Percentiles rank a stretch among this genome's conserved stretches.
phyloP scores from a whole-genome alignment of 1,139 yeast species.

The Blastobotrys malaysiensis region DNA sequence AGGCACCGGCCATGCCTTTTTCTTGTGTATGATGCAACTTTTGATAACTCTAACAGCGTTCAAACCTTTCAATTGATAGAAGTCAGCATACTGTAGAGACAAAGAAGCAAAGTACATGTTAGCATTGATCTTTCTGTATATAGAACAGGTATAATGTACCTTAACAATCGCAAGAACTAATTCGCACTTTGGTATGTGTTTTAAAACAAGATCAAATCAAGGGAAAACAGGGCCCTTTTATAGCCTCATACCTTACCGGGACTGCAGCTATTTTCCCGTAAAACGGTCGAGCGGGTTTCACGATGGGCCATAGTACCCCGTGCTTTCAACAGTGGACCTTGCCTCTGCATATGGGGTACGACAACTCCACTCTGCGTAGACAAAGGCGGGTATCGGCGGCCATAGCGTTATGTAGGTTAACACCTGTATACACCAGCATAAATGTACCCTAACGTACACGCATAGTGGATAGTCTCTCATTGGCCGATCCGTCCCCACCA shows the following conservation, averaged over 20 bases:
- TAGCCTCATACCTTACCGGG: background rate
- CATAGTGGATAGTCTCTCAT: too few relatives aligned
- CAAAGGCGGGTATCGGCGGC: background rate
- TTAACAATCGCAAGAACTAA: background rate
- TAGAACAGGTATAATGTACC: background rate
- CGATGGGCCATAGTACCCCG: background rate
- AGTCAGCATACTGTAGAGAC: background rate
- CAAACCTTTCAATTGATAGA: background rate
- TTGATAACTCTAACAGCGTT: background rate
- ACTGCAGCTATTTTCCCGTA: background rate
- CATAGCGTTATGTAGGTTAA: background rate
- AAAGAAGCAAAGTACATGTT: background rate
- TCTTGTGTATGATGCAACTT: background rate
- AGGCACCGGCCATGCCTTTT: slow-evolving; percentile 28
- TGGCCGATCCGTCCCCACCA: too few relatives aligned
- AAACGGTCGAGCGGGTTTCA: background rate
- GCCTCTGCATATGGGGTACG: background rate
- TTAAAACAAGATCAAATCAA: background rate
- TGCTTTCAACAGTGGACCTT: background rate
- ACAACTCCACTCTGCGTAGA: background rate
- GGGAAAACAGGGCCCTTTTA: background rate
- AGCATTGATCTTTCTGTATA: background rate
- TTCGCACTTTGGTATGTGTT: background rate
- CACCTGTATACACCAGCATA: background rate
- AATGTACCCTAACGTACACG: too few relatives aligned